These are phyloP conservation scores for Climacium dendroides DNA, from an alignment of 225 moss, liverwort and hornwort species.

Conservation along the genomic window DNA sequence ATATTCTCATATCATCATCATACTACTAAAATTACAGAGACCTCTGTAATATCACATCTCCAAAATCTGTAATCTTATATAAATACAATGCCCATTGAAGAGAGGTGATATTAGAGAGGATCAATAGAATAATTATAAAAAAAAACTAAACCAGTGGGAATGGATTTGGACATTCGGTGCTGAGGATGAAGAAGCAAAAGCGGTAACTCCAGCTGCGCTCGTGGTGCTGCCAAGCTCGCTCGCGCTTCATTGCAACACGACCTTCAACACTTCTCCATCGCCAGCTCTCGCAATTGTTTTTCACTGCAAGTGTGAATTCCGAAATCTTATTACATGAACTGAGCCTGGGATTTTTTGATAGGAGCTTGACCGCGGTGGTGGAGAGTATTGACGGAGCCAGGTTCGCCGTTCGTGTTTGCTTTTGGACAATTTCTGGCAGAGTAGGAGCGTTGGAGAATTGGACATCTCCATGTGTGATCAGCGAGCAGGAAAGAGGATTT, in stretches of 20 bases:
- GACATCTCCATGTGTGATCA: conserved; percentile 13
- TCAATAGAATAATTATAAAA: no score
- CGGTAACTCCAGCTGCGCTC: background rate
- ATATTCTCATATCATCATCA: no score
- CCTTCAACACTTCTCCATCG: background rate
- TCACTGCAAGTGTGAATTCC: background rate
- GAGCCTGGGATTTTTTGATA: background rate
- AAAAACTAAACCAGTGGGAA: background rate
- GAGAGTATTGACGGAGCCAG: background rate
- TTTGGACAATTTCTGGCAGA: background rate
- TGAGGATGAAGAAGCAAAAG: background rate
- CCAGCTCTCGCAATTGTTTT: background rate
- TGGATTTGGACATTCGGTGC: background rate
- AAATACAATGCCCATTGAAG: no score
- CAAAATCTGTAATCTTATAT: no score
- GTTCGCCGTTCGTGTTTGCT: background rate
- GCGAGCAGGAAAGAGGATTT: background rate
- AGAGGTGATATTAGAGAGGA: no score
- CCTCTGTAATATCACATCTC: no score
- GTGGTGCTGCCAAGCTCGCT: background rate
- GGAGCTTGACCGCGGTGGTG: background rate
- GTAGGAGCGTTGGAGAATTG: background rate
- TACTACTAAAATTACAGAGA: no score
- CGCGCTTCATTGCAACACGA: background rate
- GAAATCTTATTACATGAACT: background rate